Base-by-base conservation (phyloP, 805 yeast genomes). In the Ogataea allantospora region DNA sequence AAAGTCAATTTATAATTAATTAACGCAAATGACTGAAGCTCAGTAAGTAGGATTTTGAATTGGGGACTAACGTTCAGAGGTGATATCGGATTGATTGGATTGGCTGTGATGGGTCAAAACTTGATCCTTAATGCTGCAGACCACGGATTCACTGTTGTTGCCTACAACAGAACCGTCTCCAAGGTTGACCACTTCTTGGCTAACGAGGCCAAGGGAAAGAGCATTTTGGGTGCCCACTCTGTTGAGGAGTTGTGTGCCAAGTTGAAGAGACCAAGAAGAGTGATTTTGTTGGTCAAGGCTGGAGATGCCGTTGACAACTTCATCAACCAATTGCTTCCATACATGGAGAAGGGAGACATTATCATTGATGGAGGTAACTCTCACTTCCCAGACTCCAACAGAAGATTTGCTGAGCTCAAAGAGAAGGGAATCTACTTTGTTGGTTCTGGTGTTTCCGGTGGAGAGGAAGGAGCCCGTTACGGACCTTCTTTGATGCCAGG, bases 401-500 rank as follows among this genome's bases (percentile, higher is more conserved):
- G 98, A 74, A 87, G 99, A 71, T 88, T 70, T 75, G 91, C 77
- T 43, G 95, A 88, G 65, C 78, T 91, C 66, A 80, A 83, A 67
- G 73, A 68, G 41, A 80, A 91, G 76, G 98, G 95, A 29, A 81
- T 89, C 62, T 71, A 78, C 51, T 93, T 88, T 55, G 98, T 91
- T 50, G 99, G 99, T 61, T 89, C 96, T 47, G 99, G 99, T 84
- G 98, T 93, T 51, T 91, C 98, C 55, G 99, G 99, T 71, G 99
- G 99, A 77, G 99, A 91, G 73, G 99, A 91, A 68, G 99, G 99
- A 77, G 99, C 99, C 58, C 87, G 99, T 73, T 78, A 85, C 70
- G 99, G 99, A 62, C 99, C 99, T 48, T 89, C 98, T 48, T 78
- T 91, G 68, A 91, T 91, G 99, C 99, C 99, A 57, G 99, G 99